A percentile compares a stretch with the other conserved stretches of the same genome.
These are phyloP conservation scores for Mycogone perniciosa DNA, from an alignment of 2,329 filamentous ascomycete species.

Conservation along the genomic window DNA sequence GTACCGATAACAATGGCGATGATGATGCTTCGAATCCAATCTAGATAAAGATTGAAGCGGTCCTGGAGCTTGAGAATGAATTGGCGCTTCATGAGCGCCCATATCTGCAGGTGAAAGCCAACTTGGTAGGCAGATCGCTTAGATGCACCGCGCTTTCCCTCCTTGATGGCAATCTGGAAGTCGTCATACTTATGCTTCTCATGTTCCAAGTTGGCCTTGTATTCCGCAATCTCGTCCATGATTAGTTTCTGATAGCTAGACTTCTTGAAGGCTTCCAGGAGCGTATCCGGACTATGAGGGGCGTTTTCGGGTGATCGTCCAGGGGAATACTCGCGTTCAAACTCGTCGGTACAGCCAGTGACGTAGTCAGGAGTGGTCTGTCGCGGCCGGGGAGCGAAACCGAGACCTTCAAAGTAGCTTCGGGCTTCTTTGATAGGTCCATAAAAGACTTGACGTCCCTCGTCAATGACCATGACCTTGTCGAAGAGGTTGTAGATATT, in stretches of 20 bases:
- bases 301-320: constrained; percentile 60
- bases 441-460: constrained; percentile 69
- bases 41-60: constrained; percentile 66
- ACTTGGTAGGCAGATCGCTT: constrained; percentile 75
- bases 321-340: constrained; percentile 68
- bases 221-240: constrained; percentile 60
- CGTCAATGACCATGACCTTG: constrained; percentile 77
- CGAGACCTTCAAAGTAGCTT: constrained; percentile 68
- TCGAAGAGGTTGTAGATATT: constrained; percentile 75
- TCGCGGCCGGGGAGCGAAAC: constrained; percentile 66
- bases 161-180: constrained; percentile 67
- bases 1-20: constrained; percentile 76
- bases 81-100: constrained; percentile 76
- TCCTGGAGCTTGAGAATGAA: constrained; percentile 84
- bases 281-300: constrained; percentile 59
- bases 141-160: constrained; percentile 71
- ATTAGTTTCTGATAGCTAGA: constrained; percentile 54
- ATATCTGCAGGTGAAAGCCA: constrained; percentile 76
- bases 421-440: constrained; percentile 62
- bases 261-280: constrained; percentile 63
- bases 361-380: constrained; percentile 79
- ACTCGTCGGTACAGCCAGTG: constrained; percentile 77
- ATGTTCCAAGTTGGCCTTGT: constrained; percentile 56
- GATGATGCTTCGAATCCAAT: constrained; percentile 61
- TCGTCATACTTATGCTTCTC: constrained; percentile 66